Evolutionary conservation across 768 basidiomycete genomes (phyloP), one percentile per base, ranked within the genome.

Genomic region (Steccherinum ochraceum): DNA sequence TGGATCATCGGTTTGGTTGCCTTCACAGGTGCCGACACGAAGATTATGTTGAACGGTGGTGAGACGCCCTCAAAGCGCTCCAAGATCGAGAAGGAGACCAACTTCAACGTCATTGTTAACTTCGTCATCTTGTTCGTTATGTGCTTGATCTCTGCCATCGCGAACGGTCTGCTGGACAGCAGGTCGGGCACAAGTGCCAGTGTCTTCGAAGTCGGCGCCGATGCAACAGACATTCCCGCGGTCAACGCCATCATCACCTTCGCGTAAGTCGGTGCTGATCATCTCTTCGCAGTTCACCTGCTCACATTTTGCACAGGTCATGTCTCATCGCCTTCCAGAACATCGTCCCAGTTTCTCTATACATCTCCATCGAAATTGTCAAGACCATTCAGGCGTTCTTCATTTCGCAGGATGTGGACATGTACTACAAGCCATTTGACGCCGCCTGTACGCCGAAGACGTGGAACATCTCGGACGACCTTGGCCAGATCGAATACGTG

Each of bases 401-500:
- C 73, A 97, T 96, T 63, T 89, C 87, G 5, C 92, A 95, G 66
- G 94, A 98, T 63, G 61, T 93, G 57, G 94, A 97, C 67, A 94
- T 98, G 92, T 96, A 92, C 73, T 96, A 96, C 70, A 72, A 78
- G 52, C 81, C 86, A 30, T 85, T 86, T 65, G 84, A 96, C 63
- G 85, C 89, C 1, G 72, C 91, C 0, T 97, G 95, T 60, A 83
- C 93, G 3, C 94, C 95, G 23, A 97, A 97, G 67, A 94, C 91
- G 4, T 97, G 95, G 94, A 95, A 94, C 64, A 94, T 98, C 60
- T 96, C 93, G 2, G 95, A 98, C 64, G 95, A 98, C 69, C 82
- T 99, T 1, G 95, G 95, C 21, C 95, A 98, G 71, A 97, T 98
- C 67, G 94, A 97, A 72, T 99, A 95, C 66, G 75, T 87, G 62